Base-by-base conservation (phyloP, 2,329 filamentous ascomycete genomes). In the Monilinia fructigena region DNA sequence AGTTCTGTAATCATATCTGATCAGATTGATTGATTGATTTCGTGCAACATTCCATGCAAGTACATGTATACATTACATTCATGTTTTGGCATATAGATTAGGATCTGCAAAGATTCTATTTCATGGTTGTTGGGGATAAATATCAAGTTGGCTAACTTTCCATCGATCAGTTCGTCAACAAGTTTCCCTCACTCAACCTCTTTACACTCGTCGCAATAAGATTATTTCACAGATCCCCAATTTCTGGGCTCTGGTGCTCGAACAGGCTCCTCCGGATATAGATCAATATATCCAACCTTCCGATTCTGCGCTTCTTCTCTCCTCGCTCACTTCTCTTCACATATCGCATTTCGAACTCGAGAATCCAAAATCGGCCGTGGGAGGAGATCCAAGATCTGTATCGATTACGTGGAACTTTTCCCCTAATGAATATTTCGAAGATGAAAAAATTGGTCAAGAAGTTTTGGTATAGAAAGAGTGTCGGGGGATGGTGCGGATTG, bases 241-340 rank as follows among this genome's bases (percentile, higher is more conserved):
- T 81, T 99, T 98, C 86, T 98, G 95, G 95, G 84, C 91, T n/a
- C 86, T 96, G 67, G 93, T 97, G 66, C 85, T 98, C 77, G 91
- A 96, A 81, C 89, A 93, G 80, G 88, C 91, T 3, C 93, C 93
- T 2, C 83, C 85, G 56, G 92, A 97, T 70, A 85, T 99, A 73
- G 93, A 97, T 80, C 89, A 92, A 79, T 93, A 89, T 82, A 90
- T 98, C 76, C 89, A 92, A 76, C 90, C 92, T 54, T 85, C 85
- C 59, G 94, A 98, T 81, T 87, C 89, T 18, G 84, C 85, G 11
- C 80, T 95, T 69, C 85, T 98, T 67, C 84, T 89, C 70, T 83
- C 85, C 52, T 82, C 84, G 64, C 86, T 98, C 66, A 84, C 82
- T 67, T 83, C 83, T 71, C 74, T 99, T 72, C 85, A 85, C 28